Evolutionary conservation across 345 rosid species (phyloP), one percentile per base, ranked within the genome.

Genomic region (Draba incana): DNA sequence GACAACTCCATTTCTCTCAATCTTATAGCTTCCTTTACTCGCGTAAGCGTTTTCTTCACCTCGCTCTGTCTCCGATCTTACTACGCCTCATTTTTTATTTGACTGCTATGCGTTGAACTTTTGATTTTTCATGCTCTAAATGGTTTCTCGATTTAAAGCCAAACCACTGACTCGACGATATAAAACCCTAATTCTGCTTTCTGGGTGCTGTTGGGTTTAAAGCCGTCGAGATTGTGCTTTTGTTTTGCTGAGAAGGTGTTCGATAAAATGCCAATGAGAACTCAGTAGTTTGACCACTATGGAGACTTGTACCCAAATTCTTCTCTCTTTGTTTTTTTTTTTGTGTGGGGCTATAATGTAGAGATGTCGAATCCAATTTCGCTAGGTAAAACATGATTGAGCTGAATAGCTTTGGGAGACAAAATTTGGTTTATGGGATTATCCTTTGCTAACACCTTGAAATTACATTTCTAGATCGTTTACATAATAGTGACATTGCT

Each of bases 191-290:
- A 24, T 35, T 67, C 0, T 74, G 43, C 8, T 51, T 65, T 35
- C 54, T 58, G 71, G 51, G 39, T 57, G 25, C 6, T 57, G 25
- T 6, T 52, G 60, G 25, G 38, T 60, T 45, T 24, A 25, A 35
- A 25, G 20, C 30, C 57, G 35, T 46, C 5, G 28, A 27, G 12
- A 8, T 42, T 66, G 13, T 66, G 49, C 4, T 14, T 38, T 5
- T 27, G 2, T 10, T 44, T 45, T 52, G 4, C 5, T 5, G 15
- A 33, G 15, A 54, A 75, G 24, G 54, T 75, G 74, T 75, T 75
- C 64, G 78, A 68, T 54, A 41, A 54, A 75, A 75, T 75, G 69
- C 65, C 69, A 20, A 61, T 37, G 2, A 53, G 52, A 61, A 66
- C 28, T 23, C 20, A 13, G 8, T 3, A 10, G 30, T 49, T 64